These are phyloP conservation scores for Nakaseomyces nivariensis DNA, from an alignment of 1,139 yeast genomes.

Conservation along the genomic window DNA sequence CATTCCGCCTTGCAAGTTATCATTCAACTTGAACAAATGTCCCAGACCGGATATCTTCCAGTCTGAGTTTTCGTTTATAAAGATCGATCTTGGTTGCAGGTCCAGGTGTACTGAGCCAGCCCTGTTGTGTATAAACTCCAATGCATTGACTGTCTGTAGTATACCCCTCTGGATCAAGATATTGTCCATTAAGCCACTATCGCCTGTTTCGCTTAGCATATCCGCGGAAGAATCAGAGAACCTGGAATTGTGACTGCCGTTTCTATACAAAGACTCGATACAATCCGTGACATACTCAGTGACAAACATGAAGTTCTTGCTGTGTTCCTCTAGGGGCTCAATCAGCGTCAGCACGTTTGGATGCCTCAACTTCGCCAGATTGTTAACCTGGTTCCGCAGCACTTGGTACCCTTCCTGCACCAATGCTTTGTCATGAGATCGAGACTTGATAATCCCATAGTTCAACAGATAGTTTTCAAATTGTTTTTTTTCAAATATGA, in stretches of 20 bases:
- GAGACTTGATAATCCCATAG: constrained; percentile 39
- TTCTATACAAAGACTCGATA: constrained; percentile 36
- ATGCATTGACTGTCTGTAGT: constrained; percentile 64
- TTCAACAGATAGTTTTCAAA: constrained; percentile 49
- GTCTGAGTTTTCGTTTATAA: constrained; percentile 77
- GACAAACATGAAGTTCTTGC: constrained; percentile 69
- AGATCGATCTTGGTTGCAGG: constrained; percentile 66
- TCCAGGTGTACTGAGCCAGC: constrained; percentile 72
- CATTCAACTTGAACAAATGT: constrained; percentile 31
- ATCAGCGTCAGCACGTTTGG: constrained; percentile 75
- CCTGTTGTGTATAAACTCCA: constrained; percentile 70
- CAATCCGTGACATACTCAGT: constrained; percentile 66
- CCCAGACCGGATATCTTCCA: constrained; percentile 86
- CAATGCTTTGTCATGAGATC: constrained; percentile 26
- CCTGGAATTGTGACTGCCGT: constrained; percentile 9
- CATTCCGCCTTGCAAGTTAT: constrained; percentile 33
- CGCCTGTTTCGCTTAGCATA: not conserved
- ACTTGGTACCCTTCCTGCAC: constrained; percentile 38
- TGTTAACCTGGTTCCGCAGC: constrained; percentile 50
- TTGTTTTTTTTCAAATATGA: constrained; percentile 76
- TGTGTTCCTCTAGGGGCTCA: constrained; percentile 84
- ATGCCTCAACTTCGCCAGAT: constrained; percentile 72
- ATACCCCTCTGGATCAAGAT: constrained; percentile 78
- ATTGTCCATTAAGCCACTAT: constrained; percentile 37
- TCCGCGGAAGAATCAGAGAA: not conserved